phyloP scores from a whole-genome alignment of 768 basidiomycete genomes.

The Mycena pura region DNA sequence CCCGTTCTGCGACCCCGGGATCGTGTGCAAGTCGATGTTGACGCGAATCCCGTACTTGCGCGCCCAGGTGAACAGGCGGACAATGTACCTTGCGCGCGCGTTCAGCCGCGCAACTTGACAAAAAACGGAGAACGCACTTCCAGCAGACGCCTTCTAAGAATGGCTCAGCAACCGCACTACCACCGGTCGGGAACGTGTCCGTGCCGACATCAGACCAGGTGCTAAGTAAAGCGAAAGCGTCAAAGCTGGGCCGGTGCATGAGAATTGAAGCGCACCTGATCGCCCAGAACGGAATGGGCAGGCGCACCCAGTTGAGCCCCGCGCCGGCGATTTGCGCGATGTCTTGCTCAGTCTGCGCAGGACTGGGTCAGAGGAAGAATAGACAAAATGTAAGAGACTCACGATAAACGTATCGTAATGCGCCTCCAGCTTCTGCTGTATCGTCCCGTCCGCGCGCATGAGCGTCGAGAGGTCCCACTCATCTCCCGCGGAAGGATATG shows the following conservation, averaged over 20 bases:
- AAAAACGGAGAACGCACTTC: constrained; percentile 55
- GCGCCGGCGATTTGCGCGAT: constrained; percentile 89
- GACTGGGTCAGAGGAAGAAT: not conserved
- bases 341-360: constrained; percentile 81
- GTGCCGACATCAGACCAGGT: constrained; percentile 54
- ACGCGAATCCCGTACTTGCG: constrained; percentile 87
- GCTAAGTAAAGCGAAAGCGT: too few species aligned
- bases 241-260: too few species aligned
- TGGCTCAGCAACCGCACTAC: constrained; percentile 50
- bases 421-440: constrained; percentile 61
- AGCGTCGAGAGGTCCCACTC: constrained; percentile 77
- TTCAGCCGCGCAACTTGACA: not conserved
- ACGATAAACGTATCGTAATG: constrained; percentile 90
- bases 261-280: constrained; percentile 52
- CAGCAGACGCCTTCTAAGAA: constrained; percentile 78
- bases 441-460: constrained; percentile 68
- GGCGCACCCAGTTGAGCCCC: constrained; percentile 85
- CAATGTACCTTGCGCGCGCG: constrained; percentile 62
- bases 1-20: constrained; percentile 83
- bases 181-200: not conserved
- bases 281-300: constrained; percentile 89
- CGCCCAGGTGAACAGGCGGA: constrained; percentile 78
- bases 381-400: constrained; percentile 34
- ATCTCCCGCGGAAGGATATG: constrained; percentile 67
- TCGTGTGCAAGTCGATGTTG: constrained; percentile 80